Evolutionary conservation across 225 moss, liverwort and hornwort genomes (phyloP).

Genomic region (Takakia lepidozioides): DNA sequence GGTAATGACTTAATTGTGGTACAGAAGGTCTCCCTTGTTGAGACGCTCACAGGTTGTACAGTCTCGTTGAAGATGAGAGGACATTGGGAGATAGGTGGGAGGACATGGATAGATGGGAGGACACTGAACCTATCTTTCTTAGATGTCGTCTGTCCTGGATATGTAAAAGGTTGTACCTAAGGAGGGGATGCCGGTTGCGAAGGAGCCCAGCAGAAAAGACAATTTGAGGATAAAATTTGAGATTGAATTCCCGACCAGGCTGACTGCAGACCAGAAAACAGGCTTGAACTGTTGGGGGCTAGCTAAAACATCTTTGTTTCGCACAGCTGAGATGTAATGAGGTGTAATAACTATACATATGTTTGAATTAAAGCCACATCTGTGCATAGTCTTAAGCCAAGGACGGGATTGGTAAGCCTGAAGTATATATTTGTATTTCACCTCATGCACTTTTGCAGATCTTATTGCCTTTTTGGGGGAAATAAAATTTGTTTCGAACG

Average conservation of each 20-base stretch:
- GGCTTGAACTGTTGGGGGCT: slow-evolving; percentile 38
- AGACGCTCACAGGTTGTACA: slow-evolving; percentile 53
- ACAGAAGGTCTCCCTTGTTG: slow-evolving; percentile 31
- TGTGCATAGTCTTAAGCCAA: no score
- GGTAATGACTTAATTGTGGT: slow-evolving; percentile 56
- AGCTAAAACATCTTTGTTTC: no score
- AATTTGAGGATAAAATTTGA: slow-evolving; percentile 58
- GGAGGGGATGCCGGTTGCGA: slow-evolving; percentile 58
- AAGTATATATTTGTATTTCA: no score
- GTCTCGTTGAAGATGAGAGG: slow-evolving; percentile 33
- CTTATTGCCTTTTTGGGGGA: no score
- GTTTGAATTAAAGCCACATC: no score
- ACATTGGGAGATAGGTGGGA: slow-evolving; percentile 49
- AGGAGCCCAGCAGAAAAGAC: slow-evolving; percentile 48
- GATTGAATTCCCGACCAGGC: slow-evolving; percentile 42
- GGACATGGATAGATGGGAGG: slow-evolving; percentile 52
- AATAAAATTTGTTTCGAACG: no score
- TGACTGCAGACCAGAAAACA: slow-evolving; percentile 39
- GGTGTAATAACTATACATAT: no score
- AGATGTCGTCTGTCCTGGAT: slow-evolving; percentile 39
- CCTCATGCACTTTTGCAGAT: no score
- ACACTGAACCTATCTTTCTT: slow-evolving; percentile 36
- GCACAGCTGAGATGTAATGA: no score
- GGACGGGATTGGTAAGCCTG: no score
- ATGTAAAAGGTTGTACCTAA: slow-evolving; percentile 45